These are phyloP conservation scores for Fusarium cicatricum DNA, from an alignment of 2,329 filamentous ascomycete genomes.

Conservation along the genomic window DNA sequence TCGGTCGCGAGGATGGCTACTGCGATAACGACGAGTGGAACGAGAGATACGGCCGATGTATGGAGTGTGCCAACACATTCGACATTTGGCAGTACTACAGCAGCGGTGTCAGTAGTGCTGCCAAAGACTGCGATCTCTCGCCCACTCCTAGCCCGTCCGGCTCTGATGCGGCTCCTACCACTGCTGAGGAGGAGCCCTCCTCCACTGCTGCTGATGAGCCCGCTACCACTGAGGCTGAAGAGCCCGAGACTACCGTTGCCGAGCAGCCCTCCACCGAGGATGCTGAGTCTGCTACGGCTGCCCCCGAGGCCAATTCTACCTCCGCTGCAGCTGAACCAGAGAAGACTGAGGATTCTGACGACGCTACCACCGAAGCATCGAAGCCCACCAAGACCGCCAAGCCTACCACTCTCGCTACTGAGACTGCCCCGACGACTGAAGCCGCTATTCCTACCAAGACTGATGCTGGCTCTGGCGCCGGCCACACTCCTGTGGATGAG, in stretches of 20 bases:
- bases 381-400: conserved; percentile 4
- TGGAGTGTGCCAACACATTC: conserved; percentile 53
- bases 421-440: not conserved
- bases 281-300: not conserved
- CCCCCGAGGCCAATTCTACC: not conserved
- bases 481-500: conserved; percentile 7
- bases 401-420: conserved; percentile 3
- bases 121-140: conserved; percentile 41
- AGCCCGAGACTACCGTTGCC: not conserved
- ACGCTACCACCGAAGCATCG: not conserved
- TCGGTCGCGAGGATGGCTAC: conserved; percentile 45
- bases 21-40: conserved; percentile 52
- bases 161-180: not conserved
- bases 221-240: not conserved
- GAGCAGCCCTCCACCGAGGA: not conserved
- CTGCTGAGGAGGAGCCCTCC: not conserved
- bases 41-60: conserved; percentile 51
- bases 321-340: not conserved
- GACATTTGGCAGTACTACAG: conserved; percentile 57
- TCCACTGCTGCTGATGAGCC: conserved; percentile 3
- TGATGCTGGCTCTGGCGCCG: no score
- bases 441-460: conserved; percentile 8
- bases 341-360: not conserved
- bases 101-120: conserved; percentile 45
- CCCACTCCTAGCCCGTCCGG: conserved; percentile 31